phyloP scores from a whole-genome alignment of 2,329 filamentous ascomycete species.

The Albifimbria verrucaria region DNA sequence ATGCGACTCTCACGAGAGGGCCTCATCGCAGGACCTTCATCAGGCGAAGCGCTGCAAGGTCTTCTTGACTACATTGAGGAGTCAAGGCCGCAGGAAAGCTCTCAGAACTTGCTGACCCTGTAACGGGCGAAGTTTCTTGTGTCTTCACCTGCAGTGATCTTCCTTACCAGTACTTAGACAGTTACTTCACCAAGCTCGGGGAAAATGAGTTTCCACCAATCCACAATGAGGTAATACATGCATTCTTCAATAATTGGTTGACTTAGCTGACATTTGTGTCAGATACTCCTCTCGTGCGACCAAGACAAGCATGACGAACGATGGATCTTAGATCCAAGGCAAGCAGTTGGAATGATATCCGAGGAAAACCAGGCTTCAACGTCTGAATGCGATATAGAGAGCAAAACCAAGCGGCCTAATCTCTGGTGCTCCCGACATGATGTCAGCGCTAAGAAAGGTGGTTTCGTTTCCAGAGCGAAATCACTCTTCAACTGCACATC shows the following conservation, averaged over 20 bases:
- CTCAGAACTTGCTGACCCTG: constrained; percentile 36
- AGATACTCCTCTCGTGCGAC: constrained; percentile 21
- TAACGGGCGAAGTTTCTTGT: constrained; percentile 43
- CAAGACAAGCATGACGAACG: constrained; percentile 21
- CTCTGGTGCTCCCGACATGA: not conserved
- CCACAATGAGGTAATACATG: constrained; percentile 31
- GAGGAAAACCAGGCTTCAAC: constrained; percentile 11
- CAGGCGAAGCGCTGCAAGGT: constrained; percentile 55
- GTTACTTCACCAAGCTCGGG: constrained; percentile 56
- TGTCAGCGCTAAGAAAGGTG: not conserved
- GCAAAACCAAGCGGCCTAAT: not conserved
- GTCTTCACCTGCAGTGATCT: constrained; percentile 62
- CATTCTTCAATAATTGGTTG: not conserved
- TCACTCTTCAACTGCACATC: not conserved
- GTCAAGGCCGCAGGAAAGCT: constrained; percentile 43
- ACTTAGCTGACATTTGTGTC: not conserved
- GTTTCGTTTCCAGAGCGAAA: not conserved
- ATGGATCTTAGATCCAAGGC: constrained; percentile 17
- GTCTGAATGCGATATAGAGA: constrained; percentile 9
- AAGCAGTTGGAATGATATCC: constrained; percentile 11
- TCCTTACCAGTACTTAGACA: constrained; percentile 60
- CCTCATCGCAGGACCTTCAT: constrained; percentile 58
- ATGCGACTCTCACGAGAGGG: constrained; percentile 54
- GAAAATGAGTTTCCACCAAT: constrained; percentile 46
- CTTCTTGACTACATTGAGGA: constrained; percentile 47